These are phyloP conservation scores for Obelidium mucronatum DNA, from an alignment of 192 early-diverging fungal genomes.

Conservation along the genomic window DNA sequence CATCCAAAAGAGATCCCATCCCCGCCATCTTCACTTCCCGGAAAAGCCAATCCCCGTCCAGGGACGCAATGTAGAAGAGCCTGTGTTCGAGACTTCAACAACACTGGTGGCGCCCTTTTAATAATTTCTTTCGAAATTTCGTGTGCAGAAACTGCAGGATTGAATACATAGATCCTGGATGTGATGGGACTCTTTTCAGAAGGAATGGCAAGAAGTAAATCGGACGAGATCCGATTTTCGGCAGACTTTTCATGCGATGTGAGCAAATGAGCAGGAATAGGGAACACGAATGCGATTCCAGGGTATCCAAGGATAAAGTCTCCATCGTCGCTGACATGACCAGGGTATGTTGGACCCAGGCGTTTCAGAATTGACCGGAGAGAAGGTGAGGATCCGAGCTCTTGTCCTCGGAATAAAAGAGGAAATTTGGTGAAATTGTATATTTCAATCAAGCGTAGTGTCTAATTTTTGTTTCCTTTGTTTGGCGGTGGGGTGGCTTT, in stretches of 20 bases:
- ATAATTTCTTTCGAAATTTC: background rate
- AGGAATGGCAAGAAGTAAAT: constrained; percentile 22
- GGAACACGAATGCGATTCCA: constrained; percentile 24
- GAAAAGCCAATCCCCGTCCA: constrained; percentile 10
- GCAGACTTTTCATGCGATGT: background rate
- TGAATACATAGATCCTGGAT: constrained; percentile 26
- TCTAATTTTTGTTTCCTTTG: constrained; percentile 1
- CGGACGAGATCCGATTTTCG: too few species aligned
- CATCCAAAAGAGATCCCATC: background rate
- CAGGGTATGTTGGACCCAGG: constrained; percentile 26
- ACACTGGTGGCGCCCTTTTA: background rate
- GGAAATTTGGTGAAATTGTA: background rate
- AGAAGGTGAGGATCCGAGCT: constrained; percentile 8
- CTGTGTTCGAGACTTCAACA: background rate
- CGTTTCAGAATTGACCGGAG: constrained; percentile 24
- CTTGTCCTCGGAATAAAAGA: background rate
- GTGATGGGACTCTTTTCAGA: constrained; percentile 1
- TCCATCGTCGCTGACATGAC: background rate
- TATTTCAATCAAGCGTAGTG: constrained; percentile 13
- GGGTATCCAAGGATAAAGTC: constrained; percentile 25
- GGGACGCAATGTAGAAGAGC: constrained; percentile 11
- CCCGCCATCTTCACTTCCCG: background rate
- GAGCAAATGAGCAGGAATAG: background rate
- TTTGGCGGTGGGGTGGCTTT: background rate
- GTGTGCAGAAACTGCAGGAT: background rate